Evolutionary conservation across 257 asterid genomes (phyloP).

Genomic region (Prunella vulgaris): DNA sequence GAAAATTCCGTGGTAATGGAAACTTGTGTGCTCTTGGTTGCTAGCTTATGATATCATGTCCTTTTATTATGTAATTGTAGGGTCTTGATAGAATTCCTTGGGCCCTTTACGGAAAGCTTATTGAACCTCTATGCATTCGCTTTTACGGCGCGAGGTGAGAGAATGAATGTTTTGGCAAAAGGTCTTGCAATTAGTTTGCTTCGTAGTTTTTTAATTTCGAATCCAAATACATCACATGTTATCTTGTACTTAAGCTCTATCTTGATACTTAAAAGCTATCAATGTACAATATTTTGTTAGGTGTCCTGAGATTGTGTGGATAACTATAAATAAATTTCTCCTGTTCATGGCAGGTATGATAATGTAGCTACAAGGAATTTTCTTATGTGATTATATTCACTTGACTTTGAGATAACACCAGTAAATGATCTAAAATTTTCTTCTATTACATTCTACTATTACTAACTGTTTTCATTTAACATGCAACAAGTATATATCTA

Average conservation of each 20-base stretch:
- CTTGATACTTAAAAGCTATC: background rate
- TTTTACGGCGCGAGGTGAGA: slow-evolving; percentile 90
- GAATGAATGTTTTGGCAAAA: slow-evolving; percentile 21
- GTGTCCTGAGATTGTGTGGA: background rate
- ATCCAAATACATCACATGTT: background rate
- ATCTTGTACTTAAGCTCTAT: background rate
- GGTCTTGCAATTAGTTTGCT: slow-evolving; percentile 17
- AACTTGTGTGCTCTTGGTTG: slow-evolving; percentile 15
- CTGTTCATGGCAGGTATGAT: slow-evolving; percentile 1
- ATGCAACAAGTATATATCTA: too few relatives aligned
- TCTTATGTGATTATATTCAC: too few relatives aligned
- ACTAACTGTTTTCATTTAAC: too few relatives aligned
- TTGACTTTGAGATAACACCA: too few relatives aligned
- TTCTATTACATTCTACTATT: too few relatives aligned
- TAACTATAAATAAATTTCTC: background rate
- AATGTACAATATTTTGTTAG: background rate
- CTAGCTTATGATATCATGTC: slow-evolving; percentile 20
- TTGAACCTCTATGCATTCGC: slow-evolving; percentile 89
- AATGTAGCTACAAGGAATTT: background rate
- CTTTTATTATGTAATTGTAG: slow-evolving; percentile 37
- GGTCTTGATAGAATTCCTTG: slow-evolving; percentile 84
- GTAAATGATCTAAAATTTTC: too few relatives aligned
- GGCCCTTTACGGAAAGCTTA: slow-evolving; percentile 89
- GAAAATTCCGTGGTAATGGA: slow-evolving; percentile 2
- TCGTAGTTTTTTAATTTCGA: background rate